Conservation (phyloP, 371 early-diverging fungal species). For the Lichtheimia ramosa region DNA sequence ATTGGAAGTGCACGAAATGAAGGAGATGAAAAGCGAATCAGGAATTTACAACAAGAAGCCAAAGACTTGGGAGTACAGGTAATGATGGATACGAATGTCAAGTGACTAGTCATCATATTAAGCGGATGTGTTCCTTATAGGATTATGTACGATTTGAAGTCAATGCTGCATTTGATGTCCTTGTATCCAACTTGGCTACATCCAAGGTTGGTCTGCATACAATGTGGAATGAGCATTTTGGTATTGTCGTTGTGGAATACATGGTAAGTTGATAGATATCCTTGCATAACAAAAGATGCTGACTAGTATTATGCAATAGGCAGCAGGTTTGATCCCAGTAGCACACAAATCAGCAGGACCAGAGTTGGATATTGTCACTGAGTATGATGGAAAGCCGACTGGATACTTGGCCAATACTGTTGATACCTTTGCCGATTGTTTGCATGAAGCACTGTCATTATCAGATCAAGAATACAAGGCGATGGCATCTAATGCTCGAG, state of each 20-base stretch:
- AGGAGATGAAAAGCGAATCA: slow-evolving; percentile 74
- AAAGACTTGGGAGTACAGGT: slow-evolving; percentile 56
- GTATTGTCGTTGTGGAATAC: slow-evolving; percentile 95
- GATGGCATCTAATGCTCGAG: slow-evolving; percentile 65
- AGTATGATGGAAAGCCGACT: slow-evolving; percentile 46
- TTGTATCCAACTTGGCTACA: slow-evolving; percentile 56
- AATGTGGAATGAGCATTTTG: slow-evolving; percentile 98
- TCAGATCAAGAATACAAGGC: slow-evolving; percentile 30
- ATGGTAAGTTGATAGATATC: slow-evolving; percentile 62
- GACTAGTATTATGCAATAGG: slow-evolving; percentile 39
- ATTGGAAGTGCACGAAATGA: slow-evolving; percentile 84
- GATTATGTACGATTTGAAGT: slow-evolving; percentile 78
- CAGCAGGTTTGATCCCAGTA: slow-evolving; percentile 87
- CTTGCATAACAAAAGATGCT: not conserved
- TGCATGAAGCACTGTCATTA: slow-evolving; percentile 54
- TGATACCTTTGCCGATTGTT: slow-evolving; percentile 66
- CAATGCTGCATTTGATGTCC: slow-evolving; percentile 75
- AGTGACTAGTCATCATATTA: no score
- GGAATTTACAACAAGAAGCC: slow-evolving; percentile 53
- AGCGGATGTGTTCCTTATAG: slow-evolving; percentile 18
- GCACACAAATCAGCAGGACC: slow-evolving; percentile 96
- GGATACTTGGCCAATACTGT: slow-evolving; percentile 72
- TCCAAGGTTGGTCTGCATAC: slow-evolving; percentile 89
- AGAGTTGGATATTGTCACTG: slow-evolving; percentile 84
- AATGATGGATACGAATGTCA: slow-evolving; percentile 2